phyloP scores from a whole-genome alignment of 73 alveolate genomes.

The Stentor roeselii region DNA sequence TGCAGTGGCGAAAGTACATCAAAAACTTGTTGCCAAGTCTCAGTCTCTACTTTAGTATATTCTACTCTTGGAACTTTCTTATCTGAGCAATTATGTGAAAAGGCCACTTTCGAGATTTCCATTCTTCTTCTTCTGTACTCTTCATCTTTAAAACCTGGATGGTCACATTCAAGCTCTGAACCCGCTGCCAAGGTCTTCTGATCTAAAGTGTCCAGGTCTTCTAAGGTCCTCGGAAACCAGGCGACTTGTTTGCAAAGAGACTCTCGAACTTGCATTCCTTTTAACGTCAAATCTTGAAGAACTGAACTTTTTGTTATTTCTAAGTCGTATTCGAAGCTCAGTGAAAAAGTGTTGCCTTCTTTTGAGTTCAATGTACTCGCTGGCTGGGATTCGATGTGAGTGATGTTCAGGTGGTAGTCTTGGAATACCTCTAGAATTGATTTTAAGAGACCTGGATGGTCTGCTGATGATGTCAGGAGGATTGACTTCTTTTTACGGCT shows the following conservation, averaged over 20 bases:
- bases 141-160: slow-evolving; percentile 61
- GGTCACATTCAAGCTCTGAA: slow-evolving; percentile 56
- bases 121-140: slow-evolving; percentile 58
- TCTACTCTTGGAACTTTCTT: slow-evolving; percentile 47
- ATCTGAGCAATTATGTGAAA: slow-evolving; percentile 37
- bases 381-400: slow-evolving; percentile 24
- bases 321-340: not conserved
- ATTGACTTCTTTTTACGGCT: not conserved
- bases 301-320: not conserved
- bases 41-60: slow-evolving; percentile 47
- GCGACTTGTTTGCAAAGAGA: slow-evolving; percentile 41
- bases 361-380: not conserved
- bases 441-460: slow-evolving; percentile 21
- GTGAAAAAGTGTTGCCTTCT: not conserved
- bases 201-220: slow-evolving; percentile 52
- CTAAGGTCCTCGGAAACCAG: slow-evolving; percentile 62
- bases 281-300: not conserved
- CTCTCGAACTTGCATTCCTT: not conserved
- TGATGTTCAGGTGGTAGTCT: not conserved
- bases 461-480: not conserved
- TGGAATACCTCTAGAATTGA: not conserved
- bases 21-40: slow-evolving; percentile 52
- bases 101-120: slow-evolving; percentile 36
- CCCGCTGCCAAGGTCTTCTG: slow-evolving; percentile 51
- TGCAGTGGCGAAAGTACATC: slow-evolving; percentile 29